phyloP scores from a whole-genome alignment of 2,329 filamentous ascomycete genomes.

The Pseudogymnoascus sp. region DNA sequence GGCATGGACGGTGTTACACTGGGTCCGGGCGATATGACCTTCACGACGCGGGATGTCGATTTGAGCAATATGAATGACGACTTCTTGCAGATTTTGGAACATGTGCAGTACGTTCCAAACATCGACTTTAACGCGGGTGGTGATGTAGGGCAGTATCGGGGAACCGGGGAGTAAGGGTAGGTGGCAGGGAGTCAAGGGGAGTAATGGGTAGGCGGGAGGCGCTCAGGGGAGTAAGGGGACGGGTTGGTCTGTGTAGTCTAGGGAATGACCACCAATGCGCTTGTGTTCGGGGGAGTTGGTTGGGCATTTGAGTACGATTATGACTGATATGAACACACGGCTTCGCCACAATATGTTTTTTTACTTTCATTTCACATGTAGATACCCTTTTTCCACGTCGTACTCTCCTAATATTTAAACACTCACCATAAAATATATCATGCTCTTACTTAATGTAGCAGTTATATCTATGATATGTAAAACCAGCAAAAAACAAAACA shows the following conservation, averaged over 20 bases:
- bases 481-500: too few relatives aligned
- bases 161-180: background rate
- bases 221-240: background rate
- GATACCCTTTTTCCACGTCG: conserved; percentile 2
- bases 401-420: conserved; percentile 1
- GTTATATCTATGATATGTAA: too few relatives aligned
- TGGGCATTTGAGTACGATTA: background rate
- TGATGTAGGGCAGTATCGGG: background rate
- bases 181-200: background rate
- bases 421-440: background rate
- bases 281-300: background rate
- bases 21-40: conserved; percentile 1
- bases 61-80: background rate
- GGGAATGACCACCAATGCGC: background rate
- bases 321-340: conserved; percentile 3
- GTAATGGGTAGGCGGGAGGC: background rate
- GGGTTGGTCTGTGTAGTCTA: background rate
- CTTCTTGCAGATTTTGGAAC: background rate
- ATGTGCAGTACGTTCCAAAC: background rate
- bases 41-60: conserved; percentile 1
- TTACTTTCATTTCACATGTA: conserved; percentile 2
- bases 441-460: background rate
- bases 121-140: background rate
- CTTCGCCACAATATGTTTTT: background rate
- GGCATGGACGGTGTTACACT: background rate